Conservation (phyloP, 2,329 filamentous ascomycete species). For the Beauveria sp. region DNA sequence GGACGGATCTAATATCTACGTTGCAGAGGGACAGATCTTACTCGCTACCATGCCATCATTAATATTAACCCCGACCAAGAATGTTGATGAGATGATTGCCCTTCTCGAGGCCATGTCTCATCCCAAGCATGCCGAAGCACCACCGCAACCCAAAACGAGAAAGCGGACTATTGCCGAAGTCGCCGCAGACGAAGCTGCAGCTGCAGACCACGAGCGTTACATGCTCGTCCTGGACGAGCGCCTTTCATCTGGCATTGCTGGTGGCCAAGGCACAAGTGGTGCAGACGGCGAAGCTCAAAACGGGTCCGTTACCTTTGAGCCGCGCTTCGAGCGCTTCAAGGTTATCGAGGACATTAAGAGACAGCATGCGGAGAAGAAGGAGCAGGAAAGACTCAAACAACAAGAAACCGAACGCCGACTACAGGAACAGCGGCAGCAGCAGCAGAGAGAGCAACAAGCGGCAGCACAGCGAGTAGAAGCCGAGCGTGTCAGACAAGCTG, state of each 20-base stretch:
- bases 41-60: slow-evolving; percentile 67
- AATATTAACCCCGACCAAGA: slow-evolving; percentile 68
- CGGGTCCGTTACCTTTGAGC: slow-evolving; percentile 68
- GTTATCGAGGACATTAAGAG: slow-evolving; percentile 77
- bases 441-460: slow-evolving; percentile 38
- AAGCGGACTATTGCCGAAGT: slow-evolving; percentile 94
- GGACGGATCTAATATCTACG: slow-evolving; percentile 63
- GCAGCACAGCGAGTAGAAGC: slow-evolving; percentile 35
- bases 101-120: slow-evolving; percentile 67
- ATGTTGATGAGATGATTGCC: slow-evolving; percentile 58
- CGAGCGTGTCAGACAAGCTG: slow-evolving; percentile 33
- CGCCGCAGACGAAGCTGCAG: slow-evolving; percentile 87
- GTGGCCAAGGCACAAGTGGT: slow-evolving; percentile 48
- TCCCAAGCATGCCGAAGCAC: slow-evolving; percentile 66
- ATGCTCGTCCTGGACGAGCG: slow-evolving; percentile 91
- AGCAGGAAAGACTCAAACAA: slow-evolving; percentile 65
- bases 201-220: slow-evolving; percentile 80
- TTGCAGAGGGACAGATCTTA: slow-evolving; percentile 69
- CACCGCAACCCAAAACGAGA: slow-evolving; percentile 78
- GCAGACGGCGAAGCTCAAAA: slow-evolving; percentile 67
- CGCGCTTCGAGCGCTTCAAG: slow-evolving; percentile 86
- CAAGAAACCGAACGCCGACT: slow-evolving; percentile 51
- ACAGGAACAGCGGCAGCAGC: slow-evolving; percentile 36
- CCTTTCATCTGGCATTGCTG: slow-evolving; percentile 52
- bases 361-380: slow-evolving; percentile 68